Evolutionary conservation across 768 basidiomycete genomes (phyloP).

Genomic region (Cyclocybe aegerita): DNA sequence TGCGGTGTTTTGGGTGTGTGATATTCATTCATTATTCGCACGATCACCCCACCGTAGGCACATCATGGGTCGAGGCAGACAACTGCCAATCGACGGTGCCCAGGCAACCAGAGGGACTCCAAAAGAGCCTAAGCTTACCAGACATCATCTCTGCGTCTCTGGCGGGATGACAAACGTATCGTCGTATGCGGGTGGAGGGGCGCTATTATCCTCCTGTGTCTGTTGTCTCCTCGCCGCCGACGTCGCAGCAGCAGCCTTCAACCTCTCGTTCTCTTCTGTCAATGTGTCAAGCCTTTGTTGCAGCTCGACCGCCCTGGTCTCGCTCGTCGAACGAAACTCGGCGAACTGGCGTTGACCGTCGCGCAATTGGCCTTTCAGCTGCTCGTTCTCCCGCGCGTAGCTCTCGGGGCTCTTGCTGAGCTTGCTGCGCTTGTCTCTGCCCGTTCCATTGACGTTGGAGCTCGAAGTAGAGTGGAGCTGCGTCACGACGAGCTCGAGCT

Average conservation of each 20-base stretch:
- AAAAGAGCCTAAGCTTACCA: no score
- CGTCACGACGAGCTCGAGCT: conserved; percentile 29
- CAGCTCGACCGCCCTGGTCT: conserved; percentile 21
- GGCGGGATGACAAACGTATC: conserved; percentile 21
- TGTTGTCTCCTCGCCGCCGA: conserved; percentile 2
- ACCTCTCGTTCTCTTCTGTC: conserved; percentile 24
- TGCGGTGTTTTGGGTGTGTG: no score
- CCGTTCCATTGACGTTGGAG: conserved; percentile 17
- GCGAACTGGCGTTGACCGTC: conserved; percentile 22
- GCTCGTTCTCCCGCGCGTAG: conserved; percentile 33
- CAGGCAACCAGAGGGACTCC: no score
- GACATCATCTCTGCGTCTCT: neutral
- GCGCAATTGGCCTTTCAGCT: conserved; percentile 29
- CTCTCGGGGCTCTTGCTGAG: conserved; percentile 11
- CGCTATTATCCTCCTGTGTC: conserved; percentile 20
- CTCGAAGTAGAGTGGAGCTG: conserved; percentile 24
- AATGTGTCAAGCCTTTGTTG: conserved; percentile 26
- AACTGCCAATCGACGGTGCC: no score
- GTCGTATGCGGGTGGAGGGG: conserved; percentile 35
- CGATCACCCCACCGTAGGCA: no score
- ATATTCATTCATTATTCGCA: no score
- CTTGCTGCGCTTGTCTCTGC: neutral
- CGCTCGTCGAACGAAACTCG: conserved; percentile 17
- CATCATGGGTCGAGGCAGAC: no score
- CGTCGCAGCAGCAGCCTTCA: conserved; percentile 20